Conservation (phyloP, 2,329 filamentous ascomycete species). For the Aspergillus thermomutatus region DNA sequence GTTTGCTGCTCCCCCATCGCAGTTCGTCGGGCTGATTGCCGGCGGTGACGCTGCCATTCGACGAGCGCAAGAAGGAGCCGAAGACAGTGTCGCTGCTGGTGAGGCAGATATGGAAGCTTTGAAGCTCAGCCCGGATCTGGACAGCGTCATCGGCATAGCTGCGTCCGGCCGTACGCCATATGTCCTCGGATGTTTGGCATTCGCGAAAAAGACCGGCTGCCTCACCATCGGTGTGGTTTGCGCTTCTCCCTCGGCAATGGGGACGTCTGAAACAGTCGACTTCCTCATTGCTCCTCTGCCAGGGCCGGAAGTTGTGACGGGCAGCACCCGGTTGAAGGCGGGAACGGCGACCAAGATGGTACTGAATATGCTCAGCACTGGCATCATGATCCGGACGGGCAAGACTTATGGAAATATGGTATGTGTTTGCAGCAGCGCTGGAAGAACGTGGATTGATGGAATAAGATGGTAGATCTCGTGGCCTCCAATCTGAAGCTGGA, state of each 20-base stretch:
- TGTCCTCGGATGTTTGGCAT: constrained; percentile 37
- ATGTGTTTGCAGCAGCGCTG: constrained; percentile 5
- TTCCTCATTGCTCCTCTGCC: constrained; percentile 39
- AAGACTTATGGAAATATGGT: constrained; percentile 45
- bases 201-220: constrained; percentile 35
- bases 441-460: not conserved
- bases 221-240: constrained; percentile 41
- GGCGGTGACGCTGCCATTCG: constrained; percentile 42
- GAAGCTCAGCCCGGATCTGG: constrained; percentile 26
- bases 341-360: constrained; percentile 47
- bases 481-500: constrained; percentile 39
- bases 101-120: constrained; percentile 29
- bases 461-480: constrained; percentile 37
- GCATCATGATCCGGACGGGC: constrained; percentile 40
- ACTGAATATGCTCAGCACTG: constrained; percentile 45
- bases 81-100: constrained; percentile 35
- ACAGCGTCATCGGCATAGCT: constrained; percentile 43
- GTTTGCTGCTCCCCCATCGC: constrained; percentile 36
- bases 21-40: constrained; percentile 43
- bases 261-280: constrained; percentile 23
- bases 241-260: constrained; percentile 33
- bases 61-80: constrained; percentile 41
- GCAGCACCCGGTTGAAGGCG: constrained; percentile 46
- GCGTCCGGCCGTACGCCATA: constrained; percentile 45
- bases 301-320: constrained; percentile 45